Evolutionary conservation across 805 yeast species (phyloP).

Genomic region (Kluyveromyces siamensis): DNA sequence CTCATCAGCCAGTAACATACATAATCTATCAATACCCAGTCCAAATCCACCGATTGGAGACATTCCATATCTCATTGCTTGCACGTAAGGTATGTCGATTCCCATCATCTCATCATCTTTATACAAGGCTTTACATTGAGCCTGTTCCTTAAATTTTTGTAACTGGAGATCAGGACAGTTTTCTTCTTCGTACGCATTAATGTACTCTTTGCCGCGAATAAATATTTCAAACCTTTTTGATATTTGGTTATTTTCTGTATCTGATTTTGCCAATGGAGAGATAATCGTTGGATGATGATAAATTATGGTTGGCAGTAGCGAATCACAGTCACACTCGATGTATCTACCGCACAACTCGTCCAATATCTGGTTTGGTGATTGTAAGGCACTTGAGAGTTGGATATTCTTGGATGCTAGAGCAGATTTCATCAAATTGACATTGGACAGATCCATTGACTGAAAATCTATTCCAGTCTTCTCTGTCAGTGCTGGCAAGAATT

Average conservation of each 20-base stretch:
- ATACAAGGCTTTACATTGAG: constrained; percentile 34
- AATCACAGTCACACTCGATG: constrained; percentile 54
- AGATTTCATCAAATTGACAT: constrained; percentile 11
- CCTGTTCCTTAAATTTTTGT: constrained; percentile 54
- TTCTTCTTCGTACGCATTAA: constrained; percentile 95
- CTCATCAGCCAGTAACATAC: constrained; percentile 63
- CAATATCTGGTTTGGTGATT: constrained; percentile 50
- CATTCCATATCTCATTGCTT: constrained; percentile 82
- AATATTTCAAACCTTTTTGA: constrained; percentile 81
- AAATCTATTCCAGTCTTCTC: constrained; percentile 15
- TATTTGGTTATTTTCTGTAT: constrained; percentile 25
- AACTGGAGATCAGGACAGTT: constrained; percentile 73
- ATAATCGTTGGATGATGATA: constrained; percentile 74
- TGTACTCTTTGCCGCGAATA: constrained; percentile 69
- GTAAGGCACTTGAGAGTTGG: constrained; percentile 24
- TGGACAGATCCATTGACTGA: constrained; percentile 25
- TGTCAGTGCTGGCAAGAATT: constrained; percentile 24
- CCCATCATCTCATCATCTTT: constrained; percentile 55
- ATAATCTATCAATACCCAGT: constrained; percentile 80
- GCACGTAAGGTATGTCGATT: constrained; percentile 65
- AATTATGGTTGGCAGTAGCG: constrained; percentile 55
- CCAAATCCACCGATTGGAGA: constrained; percentile 99
- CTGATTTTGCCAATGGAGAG: constrained; percentile 83
- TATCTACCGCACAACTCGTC: constrained; percentile 53
- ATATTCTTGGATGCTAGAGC: constrained; percentile 3